Evolutionary conservation across 1,284 basidiomycete genomes (phyloP), one percentile per base, ranked within the genome.

Genomic region (Melampsora medusae): DNA sequence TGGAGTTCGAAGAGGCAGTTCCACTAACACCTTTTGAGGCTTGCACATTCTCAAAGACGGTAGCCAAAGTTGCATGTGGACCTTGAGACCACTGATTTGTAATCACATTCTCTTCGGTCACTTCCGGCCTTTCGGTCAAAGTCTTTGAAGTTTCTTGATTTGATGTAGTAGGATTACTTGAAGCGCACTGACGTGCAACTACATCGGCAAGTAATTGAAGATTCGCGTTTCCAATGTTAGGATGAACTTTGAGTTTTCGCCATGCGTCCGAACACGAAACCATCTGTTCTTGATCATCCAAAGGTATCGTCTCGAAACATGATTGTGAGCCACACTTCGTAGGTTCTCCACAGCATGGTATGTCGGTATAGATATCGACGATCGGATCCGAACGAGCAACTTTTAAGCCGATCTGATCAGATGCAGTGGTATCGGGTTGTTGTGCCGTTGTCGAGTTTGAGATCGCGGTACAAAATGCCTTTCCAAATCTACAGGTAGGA

Each of bases 151-250:
- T 42, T 38, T 53, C 31, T 2, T 35, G 14, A 14, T 31, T 49
- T 19, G 70, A 72, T 19, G 53, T 35, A 50, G 38, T 22, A 19
- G 49, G 31, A 22, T 48, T n/a, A n/a, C 19, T 19, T 31, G 35
- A 64, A 31, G 61, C 28, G n/a, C 53, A 72, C 60, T 74, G 64
- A 2, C 71, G 62, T 59, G 71, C 79, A 28, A 82, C 81, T 28
- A 82, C 81, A 60, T 81, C 81, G 67, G 81, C 81, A 46, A 82
- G 78, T 77, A 82, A 77, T 60, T 80, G 78, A n/a, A 82, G 77
- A 70, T 82, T 80, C 64, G 80, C 72, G 38, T 80, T 78, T 28
- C 78, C 80, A 56, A 81, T 81, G 64, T 80, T 81, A 12, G 80
- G 80, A 53, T 81, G 80, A 28, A 70, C 70, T 71, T 81, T 80